Percentiles rank a stretch among this genome's conserved stretches.
Conservation (phyloP, 306 rosid genomes). For the Corylus americana region DNA sequence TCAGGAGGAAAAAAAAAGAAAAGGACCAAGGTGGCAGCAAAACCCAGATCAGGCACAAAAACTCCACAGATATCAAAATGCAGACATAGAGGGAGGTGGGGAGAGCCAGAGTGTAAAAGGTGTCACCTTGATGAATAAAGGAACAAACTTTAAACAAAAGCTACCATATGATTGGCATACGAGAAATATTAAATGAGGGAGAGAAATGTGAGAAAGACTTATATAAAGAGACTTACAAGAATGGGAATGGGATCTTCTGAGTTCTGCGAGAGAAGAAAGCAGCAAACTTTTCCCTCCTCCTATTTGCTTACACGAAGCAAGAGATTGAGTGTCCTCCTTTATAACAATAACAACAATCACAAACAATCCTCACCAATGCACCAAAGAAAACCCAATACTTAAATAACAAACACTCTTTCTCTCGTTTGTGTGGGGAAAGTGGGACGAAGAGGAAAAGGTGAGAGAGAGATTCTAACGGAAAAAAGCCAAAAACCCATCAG, state of each 20-base stretch:
- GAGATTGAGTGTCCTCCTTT: slow-evolving; percentile 54
- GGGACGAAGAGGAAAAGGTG: neutral
- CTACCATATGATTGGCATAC: neutral
- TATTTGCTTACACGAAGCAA: slow-evolving; percentile 48
- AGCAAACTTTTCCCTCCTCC: slow-evolving; percentile 28
- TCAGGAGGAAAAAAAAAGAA: neutral
- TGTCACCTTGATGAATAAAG: neutral
- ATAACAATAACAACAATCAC: neutral
- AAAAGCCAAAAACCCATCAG: neutral
- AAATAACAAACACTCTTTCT: neutral
- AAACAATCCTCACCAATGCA: neutral
- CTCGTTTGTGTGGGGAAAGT: neutral
- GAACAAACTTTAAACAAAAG: neutral
- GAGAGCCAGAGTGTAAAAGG: neutral
- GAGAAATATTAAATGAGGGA: slow-evolving; percentile 1
- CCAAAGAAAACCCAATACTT: neutral
- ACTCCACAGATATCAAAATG: neutral
- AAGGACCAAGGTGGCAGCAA: neutral
- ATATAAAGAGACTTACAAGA: slow-evolving; percentile 32
- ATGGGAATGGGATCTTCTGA: slow-evolving; percentile 41
- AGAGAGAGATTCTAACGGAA: neutral
- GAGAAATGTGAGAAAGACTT: neutral
- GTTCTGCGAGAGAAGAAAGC: slow-evolving; percentile 41
- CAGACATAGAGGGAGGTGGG: slow-evolving; percentile 1
- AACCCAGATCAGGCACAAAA: slow-evolving; percentile 16